These are phyloP conservation scores for Aspergillus indologenus DNA, from an alignment of 495 filamentous ascomycete genomes.

Conservation along the genomic window DNA sequence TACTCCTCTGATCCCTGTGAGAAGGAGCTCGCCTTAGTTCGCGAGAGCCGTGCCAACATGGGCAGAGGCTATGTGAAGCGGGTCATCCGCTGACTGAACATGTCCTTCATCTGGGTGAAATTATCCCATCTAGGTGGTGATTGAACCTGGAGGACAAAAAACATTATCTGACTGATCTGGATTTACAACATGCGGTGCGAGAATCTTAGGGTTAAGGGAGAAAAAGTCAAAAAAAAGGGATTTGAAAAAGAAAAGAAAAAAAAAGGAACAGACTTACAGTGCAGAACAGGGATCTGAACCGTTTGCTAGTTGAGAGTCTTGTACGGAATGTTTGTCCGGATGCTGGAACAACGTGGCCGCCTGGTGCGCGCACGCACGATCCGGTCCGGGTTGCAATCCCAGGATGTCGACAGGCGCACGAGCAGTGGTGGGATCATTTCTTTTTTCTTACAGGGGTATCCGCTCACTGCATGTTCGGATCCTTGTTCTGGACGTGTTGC, in stretches of 20 bases:
- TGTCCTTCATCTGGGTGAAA: too few relatives aligned
- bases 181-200: background rate
- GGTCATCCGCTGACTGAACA: constrained; percentile 12
- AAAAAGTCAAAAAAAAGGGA: background rate
- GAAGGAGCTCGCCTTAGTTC: constrained; percentile 28
- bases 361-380: background rate
- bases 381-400: background rate
- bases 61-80: constrained; percentile 19
- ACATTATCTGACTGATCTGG: background rate
- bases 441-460: background rate
- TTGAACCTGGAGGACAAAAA: background rate
- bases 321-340: background rate
- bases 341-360: background rate
- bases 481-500: background rate
- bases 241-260: background rate
- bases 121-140: background rate
- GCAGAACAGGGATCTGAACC: background rate
- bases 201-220: background rate
- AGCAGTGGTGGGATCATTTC: background rate
- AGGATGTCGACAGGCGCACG: background rate
- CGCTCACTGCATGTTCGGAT: background rate
- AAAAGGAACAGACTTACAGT: background rate
- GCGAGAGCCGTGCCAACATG: constrained; percentile 17
- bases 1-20: constrained; percentile 38
- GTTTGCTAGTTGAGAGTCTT: background rate